These are phyloP conservation scores for Lentinula detonsa DNA, from an alignment of 768 basidiomycete genomes.

Conservation along the genomic window DNA sequence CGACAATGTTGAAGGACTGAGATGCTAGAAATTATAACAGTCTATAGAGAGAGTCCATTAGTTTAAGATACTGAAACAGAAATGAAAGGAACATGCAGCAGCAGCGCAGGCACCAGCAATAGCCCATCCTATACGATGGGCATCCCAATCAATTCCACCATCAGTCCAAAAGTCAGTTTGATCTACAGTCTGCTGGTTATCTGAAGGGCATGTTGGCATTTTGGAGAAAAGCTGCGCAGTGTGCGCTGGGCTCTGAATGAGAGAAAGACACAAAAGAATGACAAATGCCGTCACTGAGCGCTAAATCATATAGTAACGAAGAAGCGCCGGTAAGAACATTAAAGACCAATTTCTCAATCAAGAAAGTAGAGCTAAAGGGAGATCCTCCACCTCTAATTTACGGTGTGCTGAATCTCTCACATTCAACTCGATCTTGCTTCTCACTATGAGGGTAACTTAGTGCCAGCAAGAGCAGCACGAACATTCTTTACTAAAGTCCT, in stretches of 20 bases:
- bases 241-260: neutral
- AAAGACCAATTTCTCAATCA: too few species aligned
- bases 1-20: constrained; percentile 58
- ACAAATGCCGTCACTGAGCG: too few species aligned
- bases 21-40: constrained; percentile 51
- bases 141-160: constrained; percentile 39
- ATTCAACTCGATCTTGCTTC: too few species aligned
- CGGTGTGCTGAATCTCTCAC: too few species aligned
- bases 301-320: too few species aligned
- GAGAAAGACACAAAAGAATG: too few species aligned
- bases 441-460: too few species aligned
- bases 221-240: neutral
- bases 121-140: constrained; percentile 59
- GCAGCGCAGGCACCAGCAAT: constrained; percentile 49
- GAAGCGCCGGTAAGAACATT: too few species aligned
- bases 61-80: neutral
- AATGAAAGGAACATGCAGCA: constrained; percentile 29
- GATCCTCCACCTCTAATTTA: too few species aligned
- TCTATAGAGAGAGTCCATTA: constrained; percentile 28
- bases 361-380: too few species aligned
- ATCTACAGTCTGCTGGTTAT: constrained; percentile 42
- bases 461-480: too few species aligned
- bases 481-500: too few species aligned
- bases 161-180: constrained; percentile 54
- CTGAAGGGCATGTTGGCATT: constrained; percentile 38